Percentiles rank a stretch among this genome's conserved stretches.
phyloP scores from a whole-genome alignment of 2,329 filamentous ascomycete species.

The Thielaviopsis punctulata region DNA sequence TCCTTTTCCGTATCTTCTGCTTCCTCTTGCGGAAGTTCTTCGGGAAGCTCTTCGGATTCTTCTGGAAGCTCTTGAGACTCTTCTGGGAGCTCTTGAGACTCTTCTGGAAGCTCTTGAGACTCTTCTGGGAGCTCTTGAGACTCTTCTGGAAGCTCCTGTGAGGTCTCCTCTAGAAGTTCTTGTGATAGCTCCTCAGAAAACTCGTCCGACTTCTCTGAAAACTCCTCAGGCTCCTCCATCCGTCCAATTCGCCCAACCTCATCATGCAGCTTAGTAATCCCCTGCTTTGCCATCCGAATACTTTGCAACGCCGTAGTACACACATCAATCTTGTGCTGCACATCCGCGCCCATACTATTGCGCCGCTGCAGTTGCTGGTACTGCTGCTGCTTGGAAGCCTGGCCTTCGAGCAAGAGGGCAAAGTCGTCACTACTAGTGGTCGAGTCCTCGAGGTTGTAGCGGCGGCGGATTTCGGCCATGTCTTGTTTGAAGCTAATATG shows the following conservation, averaged over 20 bases:
- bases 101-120: too few relatives aligned
- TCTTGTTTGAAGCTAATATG: constrained; percentile 39
- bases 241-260: constrained; percentile 22
- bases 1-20: background rate
- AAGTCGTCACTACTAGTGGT: constrained; percentile 36
- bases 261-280: constrained; percentile 40
- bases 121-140: too few relatives aligned
- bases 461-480: constrained; percentile 32
- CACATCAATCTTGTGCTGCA: background rate
- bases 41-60: too few relatives aligned
- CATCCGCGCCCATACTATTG: background rate
- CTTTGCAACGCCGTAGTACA: constrained; percentile 15
- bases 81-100: too few relatives aligned
- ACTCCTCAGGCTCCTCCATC: background rate
- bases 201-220: too few relatives aligned
- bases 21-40: constrained; percentile 9
- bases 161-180: too few relatives aligned
- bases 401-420: constrained; percentile 26
- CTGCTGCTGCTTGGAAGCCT: background rate
- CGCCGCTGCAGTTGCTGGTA: background rate
- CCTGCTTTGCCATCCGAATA: constrained; percentile 37
- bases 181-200: too few relatives aligned
- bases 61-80: too few relatives aligned
- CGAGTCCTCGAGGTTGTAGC: constrained; percentile 39
- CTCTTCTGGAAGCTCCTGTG: too few relatives aligned